These are phyloP conservation scores for Withania somnifera DNA, from an alignment of 305 asterid species.

Conservation along the genomic window DNA sequence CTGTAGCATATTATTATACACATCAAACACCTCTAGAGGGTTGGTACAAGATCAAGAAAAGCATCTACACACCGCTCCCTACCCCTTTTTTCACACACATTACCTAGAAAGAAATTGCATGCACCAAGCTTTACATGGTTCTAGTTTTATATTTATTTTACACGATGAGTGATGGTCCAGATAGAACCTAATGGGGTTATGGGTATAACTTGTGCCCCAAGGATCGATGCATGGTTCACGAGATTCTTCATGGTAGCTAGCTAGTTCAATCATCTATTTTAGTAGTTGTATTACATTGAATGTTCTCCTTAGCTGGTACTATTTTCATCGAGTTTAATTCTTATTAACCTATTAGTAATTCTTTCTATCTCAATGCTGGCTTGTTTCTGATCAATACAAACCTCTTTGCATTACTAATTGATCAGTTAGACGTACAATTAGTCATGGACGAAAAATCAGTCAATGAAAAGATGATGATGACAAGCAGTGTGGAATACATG, in stretches of 20 bases:
- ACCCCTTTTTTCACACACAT: background rate
- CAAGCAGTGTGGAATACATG: background rate
- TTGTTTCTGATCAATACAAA: background rate
- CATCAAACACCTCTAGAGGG: background rate
- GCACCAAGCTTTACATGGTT: background rate
- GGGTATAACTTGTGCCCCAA: background rate
- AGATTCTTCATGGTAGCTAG: background rate
- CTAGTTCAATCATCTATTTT: background rate
- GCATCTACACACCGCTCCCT: background rate
- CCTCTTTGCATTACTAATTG: background rate
- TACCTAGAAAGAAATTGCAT: background rate
- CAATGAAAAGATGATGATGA: constrained; percentile 11
- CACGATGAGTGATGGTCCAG: background rate
- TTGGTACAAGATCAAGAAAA: background rate
- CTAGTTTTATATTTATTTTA: background rate
- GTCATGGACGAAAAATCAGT: constrained; percentile 16
- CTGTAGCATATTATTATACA: background rate
- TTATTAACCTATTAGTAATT: background rate
- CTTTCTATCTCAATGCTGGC: background rate
- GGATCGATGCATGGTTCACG: background rate
- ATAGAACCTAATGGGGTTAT: background rate
- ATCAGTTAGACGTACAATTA: background rate
- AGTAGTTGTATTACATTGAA: background rate
- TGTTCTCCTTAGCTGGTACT: background rate
- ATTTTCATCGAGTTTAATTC: background rate